Percentiles rank a stretch among this genome's conserved stretches.
These are phyloP conservation scores for Sphaerobolus stellatus DNA, from an alignment of 1,284 basidiomycete genomes.

Conservation along the genomic window DNA sequence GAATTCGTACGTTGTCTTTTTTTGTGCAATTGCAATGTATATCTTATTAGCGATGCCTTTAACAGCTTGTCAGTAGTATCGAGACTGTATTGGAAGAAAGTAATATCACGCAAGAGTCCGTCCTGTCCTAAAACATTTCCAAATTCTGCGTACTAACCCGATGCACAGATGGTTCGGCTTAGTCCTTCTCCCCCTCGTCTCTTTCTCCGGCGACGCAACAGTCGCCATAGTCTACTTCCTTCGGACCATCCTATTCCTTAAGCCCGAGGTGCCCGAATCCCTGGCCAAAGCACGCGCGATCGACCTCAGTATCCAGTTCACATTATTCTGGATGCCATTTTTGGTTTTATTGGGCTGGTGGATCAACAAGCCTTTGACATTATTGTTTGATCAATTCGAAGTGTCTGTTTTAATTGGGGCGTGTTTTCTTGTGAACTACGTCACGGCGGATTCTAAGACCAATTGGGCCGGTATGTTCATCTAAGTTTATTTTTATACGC, in stretches of 20 bases:
- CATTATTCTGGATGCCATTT: conserved; percentile 66
- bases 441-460: conserved; percentile 67
- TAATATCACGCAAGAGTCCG: conserved; percentile 45
- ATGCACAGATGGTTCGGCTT: conserved; percentile 71
- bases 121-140: too few relatives aligned
- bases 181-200: conserved; percentile 64
- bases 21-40: too few relatives aligned
- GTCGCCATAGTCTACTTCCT: conserved; percentile 55
- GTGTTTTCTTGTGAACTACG: conserved; percentile 70
- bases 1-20: conserved; percentile 53
- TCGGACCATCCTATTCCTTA: conserved; percentile 24
- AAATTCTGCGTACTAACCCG: too few relatives aligned
- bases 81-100: conserved; percentile 47
- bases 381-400: conserved; percentile 61
- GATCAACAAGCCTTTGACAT: conserved; percentile 47
- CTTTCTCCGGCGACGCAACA: conserved; percentile 65
- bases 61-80: conserved; percentile 62
- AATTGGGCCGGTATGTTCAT: conserved; percentile 52
- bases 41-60: too few relatives aligned
- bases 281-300: conserved; percentile 60
- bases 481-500: conserved; percentile 16
- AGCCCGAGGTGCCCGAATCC: conserved; percentile 41
- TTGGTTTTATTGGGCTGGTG: conserved; percentile 62
- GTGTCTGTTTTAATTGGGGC: conserved; percentile 57
- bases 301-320: conserved; percentile 66